Evolutionary conservation across 495 filamentous ascomycete species (phyloP), one percentile per base, ranked within the genome.

Genomic region (Penicillium canariense): DNA sequence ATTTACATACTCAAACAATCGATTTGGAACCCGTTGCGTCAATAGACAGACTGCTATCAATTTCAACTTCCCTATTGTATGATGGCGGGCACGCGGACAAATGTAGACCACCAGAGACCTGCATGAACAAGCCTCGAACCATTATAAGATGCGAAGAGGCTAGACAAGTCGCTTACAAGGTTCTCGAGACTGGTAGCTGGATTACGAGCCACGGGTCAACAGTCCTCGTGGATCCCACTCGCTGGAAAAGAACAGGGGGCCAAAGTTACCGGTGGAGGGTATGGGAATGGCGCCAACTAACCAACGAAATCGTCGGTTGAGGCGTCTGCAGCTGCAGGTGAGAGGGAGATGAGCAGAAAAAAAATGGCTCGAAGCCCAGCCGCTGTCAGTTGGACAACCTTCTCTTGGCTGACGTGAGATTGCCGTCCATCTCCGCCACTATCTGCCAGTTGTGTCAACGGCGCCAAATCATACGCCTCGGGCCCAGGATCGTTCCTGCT

Each of bases 371-470:
- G n/a, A 11, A 18, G 11, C 18, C 36, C 18, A 9, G 36, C 18
- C 18, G 10, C 15, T 42, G 20, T 25, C 38, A 22, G 20, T 28
- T 30, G 25, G 23, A 27, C 25, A 46, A 46, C 20, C 26, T 46
- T 46, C 25, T 46, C 17, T 44, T 23, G 17, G 42, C 43, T 46
- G 43, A 46, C 26, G 43, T 46, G 43, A 46, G 43, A 46, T 14
- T 11, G 10, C 11, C 15, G n/a, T 2, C 5, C n/a, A 8, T 46
- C 25, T 45, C 23, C 22, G 1, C n/a, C 26, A 6, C 36, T n/a
- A n/a, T n/a, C n/a, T n/a, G n/a, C n/a, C n/a, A n/a, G 8, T 12
- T 10, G 17, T 9, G 18, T 18, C 36, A 22, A 7, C 34, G 8
- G 36, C 1, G 36, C 11, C 8, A 11, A 14, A 40, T 1, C 10